Conservation (phyloP, 202 grass and related monocot genomes). For the Saccharum hybrid region DNA sequence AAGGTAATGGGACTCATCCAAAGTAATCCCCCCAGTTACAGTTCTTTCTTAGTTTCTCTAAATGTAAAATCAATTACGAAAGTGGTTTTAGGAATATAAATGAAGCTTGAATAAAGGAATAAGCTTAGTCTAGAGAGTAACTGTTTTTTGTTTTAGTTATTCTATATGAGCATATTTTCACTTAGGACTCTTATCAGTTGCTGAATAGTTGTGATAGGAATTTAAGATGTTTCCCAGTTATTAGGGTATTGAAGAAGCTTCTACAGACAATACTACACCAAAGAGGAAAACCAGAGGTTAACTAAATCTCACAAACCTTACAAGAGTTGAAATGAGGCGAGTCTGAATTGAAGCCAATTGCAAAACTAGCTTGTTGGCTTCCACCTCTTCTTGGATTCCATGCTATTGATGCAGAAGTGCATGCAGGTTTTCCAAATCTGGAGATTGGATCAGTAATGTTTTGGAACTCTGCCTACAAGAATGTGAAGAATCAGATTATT, state of each 20-base stretch:
- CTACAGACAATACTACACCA: not conserved
- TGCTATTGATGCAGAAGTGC: conserved; percentile 74
- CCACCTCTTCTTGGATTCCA: conserved; percentile 77
- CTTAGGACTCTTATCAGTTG: not conserved
- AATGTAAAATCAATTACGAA: conserved; percentile 34
- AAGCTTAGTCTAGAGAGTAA: not conserved
- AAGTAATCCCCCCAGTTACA: not conserved
- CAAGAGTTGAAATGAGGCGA: conserved; percentile 73
- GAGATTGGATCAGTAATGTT: conserved; percentile 77
- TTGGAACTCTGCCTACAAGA: conserved; percentile 86
- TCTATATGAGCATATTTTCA: not conserved
- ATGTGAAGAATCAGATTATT: conserved; percentile 2
- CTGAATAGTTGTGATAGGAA: not conserved
- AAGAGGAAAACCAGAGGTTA: conserved; percentile 11
- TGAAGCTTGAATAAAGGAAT: not conserved
- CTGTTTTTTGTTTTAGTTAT: conserved; percentile 25
- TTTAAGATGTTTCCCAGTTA: not conserved
- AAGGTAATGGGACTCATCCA: conserved; percentile 7
- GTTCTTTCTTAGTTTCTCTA: conserved; percentile 24
- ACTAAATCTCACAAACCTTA: conserved; percentile 59
- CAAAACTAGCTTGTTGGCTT: conserved; percentile 76
- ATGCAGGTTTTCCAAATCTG: conserved; percentile 66
- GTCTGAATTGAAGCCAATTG: conserved; percentile 91
- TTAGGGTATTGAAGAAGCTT: conserved; percentile 15
- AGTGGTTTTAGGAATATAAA: not conserved